Base-by-base conservation (phyloP, 2,329 filamentous ascomycete genomes). In the Diaporthe velutina region DNA sequence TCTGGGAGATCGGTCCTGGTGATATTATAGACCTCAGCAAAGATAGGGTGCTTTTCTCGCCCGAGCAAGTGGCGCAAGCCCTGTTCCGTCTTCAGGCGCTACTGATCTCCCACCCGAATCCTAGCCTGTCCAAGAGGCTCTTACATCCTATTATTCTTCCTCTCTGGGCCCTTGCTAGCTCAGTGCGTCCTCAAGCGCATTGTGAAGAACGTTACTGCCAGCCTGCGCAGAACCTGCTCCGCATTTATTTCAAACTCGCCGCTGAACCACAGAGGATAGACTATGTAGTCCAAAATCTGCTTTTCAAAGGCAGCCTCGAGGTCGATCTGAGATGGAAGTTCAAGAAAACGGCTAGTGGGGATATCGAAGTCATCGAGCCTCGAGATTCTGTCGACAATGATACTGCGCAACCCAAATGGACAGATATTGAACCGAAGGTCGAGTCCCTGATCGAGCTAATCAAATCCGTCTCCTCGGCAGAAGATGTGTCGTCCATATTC, bases 91-190 rank as follows among this genome's bases (percentile, higher is more conserved):
- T 95, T 0, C 86, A 85, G 48, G 85, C 87, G 0, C 82, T 95
- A 1, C 80, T 92, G 1, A 84, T 89, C 28, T 92, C 91, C 0
- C 93, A 93, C 78, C 92, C 92, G 0, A 92, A 93, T 73, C 90
- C 92, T 0, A 91, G 91, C 0, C 82, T 94, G 13, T 89, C 91
- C 58, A 91, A 88, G 76, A 86, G 93, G 68, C 83, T 95, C 0
- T 81, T 94, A 3, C 84, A 85, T 3, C 90, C 90, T 0, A 79
- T 94, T 2, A 78, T 93, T 3, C 81, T 91, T 6, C 88, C 92
- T 1, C 83, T 95, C 0, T 95, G 93, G 93, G 85, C 88, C 1
- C 80, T 94, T 22, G 84, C 89, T 0, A 89, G 88, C 7, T 91
- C 90, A 86, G 78, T 82, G 1, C 81, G 80, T 10, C 77, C 84